phyloP scores from a whole-genome alignment of 306 rosid genomes.

The Begonia masoniana region DNA sequence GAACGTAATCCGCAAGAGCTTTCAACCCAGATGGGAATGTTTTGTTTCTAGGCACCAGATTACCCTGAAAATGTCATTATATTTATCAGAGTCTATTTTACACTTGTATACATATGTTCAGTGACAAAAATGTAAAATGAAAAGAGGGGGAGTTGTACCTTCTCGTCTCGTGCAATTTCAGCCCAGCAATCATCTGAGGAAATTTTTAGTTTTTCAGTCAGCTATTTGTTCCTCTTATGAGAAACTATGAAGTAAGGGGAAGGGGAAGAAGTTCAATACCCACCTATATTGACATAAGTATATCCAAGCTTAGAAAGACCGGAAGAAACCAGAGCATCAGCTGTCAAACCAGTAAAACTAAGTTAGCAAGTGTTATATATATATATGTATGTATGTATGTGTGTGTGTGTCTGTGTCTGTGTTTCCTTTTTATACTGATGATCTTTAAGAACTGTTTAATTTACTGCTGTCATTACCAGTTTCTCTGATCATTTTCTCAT shows the following conservation, averaged over 20 bases:
- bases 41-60: conserved; percentile 53
- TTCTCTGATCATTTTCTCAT: conserved; percentile 54
- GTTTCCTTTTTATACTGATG: too few species aligned
- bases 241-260: neutral
- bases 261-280: neutral
- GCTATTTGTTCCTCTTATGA: neutral
- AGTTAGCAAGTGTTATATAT: too few species aligned
- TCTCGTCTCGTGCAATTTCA: conserved; percentile 48
- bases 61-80: conserved; percentile 24
- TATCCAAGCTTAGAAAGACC: conserved; percentile 86
- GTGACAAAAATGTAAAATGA: neutral
- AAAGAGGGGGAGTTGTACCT: conserved; percentile 18
- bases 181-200: conserved; percentile 95
- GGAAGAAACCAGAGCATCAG: conserved; percentile 20
- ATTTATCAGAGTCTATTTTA: neutral
- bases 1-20: conserved; percentile 85
- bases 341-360: neutral
- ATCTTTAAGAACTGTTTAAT: neutral
- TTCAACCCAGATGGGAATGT: conserved; percentile 88
- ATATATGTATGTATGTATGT: too few species aligned
- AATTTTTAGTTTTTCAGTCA: conserved; percentile 1
- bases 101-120: neutral
- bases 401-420: too few species aligned
- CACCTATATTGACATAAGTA: conserved; percentile 74
- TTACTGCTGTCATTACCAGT: conserved; percentile 35